phyloP scores from a whole-genome alignment of 2,329 filamentous ascomycete genomes.

The Alternaria atra region DNA sequence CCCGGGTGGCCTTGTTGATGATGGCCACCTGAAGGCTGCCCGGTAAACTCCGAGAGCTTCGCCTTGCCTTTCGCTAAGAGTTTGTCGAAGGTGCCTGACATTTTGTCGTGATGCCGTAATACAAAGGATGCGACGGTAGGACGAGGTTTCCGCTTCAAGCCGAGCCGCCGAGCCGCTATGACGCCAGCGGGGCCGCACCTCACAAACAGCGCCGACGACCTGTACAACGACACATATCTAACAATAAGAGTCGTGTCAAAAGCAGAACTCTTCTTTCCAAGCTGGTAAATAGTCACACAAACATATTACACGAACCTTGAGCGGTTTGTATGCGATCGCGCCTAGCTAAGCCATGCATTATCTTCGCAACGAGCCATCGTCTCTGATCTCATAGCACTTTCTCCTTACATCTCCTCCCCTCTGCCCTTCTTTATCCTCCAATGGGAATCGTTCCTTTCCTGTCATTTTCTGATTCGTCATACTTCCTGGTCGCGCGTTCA shows the following conservation, averaged over 20 bases:
- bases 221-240: background rate
- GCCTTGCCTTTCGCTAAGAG: slow-evolving; percentile 49
- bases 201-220: background rate
- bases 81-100: slow-evolving; percentile 45
- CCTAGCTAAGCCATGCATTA: background rate
- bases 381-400: background rate
- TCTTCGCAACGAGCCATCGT: background rate
- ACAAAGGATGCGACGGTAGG: slow-evolving; percentile 1
- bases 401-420: background rate
- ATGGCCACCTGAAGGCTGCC: slow-evolving; percentile 30
- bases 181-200: slow-evolving; percentile 15
- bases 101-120: slow-evolving; percentile 18
- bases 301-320: rapidly evolving
- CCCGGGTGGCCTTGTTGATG: slow-evolving; percentile 31
- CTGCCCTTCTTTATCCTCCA: background rate
- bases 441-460: background rate
- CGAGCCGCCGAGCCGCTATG: slow-evolving; percentile 17
- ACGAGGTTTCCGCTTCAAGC: slow-evolving; percentile 14
- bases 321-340: background rate
- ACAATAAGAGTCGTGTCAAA: background rate
- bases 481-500: background rate
- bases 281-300: background rate
- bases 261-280: background rate
- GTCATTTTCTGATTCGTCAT: background rate
- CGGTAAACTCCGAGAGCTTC: slow-evolving; percentile 46